Evolutionary conservation across 2,329 filamentous ascomycete species (phyloP).

Genomic region (Talaromyces marneffei): DNA sequence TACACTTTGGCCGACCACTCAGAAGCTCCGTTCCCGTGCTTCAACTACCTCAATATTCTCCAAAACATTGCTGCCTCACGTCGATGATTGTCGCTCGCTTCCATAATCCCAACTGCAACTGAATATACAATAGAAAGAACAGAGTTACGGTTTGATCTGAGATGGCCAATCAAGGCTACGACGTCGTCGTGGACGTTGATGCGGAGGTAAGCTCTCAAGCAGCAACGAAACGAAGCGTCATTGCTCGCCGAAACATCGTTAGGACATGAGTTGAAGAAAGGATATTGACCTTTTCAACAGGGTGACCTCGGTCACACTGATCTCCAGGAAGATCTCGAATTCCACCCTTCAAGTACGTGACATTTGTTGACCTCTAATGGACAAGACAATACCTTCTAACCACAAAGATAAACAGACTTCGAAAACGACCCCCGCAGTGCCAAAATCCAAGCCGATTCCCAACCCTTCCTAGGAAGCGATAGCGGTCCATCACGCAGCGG

Average conservation of each 20-base stretch:
- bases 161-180: slow-evolving; percentile 84
- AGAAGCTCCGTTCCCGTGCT: slow-evolving; percentile 4
- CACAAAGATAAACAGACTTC: slow-evolving; percentile 52
- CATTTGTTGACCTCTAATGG: not conserved
- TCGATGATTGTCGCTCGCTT: not conserved
- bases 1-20: slow-evolving; percentile 10
- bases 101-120: not conserved
- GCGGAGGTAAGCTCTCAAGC: slow-evolving; percentile 62
- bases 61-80: not conserved
- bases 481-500: slow-evolving; percentile 34
- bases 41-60: not conserved
- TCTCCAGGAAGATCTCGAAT: slow-evolving; percentile 97
- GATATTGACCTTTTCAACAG: slow-evolving; percentile 42
- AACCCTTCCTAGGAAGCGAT: slow-evolving; percentile 46
- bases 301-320: slow-evolving; percentile 97
- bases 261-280: not conserved
- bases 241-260: not conserved
- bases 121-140: not conserved
- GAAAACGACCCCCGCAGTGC: slow-evolving; percentile 52
- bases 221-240: not conserved
- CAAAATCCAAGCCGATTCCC: slow-evolving; percentile 44
- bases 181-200: slow-evolving; percentile 96
- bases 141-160: not conserved
- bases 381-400: not conserved
- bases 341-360: slow-evolving; percentile 74